Conservation (phyloP, 129 eudicot species). For the Smallanthus sonchifolius region DNA sequence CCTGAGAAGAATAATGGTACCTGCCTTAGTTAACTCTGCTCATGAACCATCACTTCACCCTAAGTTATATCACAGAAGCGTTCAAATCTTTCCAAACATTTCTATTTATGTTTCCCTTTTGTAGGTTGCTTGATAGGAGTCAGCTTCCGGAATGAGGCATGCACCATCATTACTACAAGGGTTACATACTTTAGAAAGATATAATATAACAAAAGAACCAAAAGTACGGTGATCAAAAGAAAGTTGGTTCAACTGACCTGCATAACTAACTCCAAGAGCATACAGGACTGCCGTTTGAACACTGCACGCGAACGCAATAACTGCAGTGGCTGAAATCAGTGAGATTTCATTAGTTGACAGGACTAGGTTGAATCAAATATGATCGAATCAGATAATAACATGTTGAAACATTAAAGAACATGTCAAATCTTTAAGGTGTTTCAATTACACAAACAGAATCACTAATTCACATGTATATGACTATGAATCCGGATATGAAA, state of each 20-base stretch:
- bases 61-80: not conserved
- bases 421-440: too few relatives aligned
- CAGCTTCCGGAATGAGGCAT: slow-evolving; percentile 88
- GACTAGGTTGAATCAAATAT: not conserved
- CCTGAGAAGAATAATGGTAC: not conserved
- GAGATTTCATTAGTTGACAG: not conserved
- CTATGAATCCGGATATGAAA: not conserved
- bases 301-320: not conserved
- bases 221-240: not conserved
- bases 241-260: slow-evolving; percentile 42
- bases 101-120: slow-evolving; percentile 46
- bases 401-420: too few relatives aligned
- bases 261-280: slow-evolving; percentile 66
- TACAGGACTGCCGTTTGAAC: slow-evolving; percentile 57
- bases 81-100: not conserved
- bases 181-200: not conserved
- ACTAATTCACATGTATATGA: not conserved
- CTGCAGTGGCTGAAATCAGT: slow-evolving; percentile 59
- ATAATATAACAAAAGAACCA: not conserved
- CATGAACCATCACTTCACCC: slow-evolving; percentile 20
- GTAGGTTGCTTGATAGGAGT: slow-evolving; percentile 63
- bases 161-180: slow-evolving; percentile 64
- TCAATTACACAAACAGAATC: not conserved
- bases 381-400: not conserved
- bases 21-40: slow-evolving; percentile 13